These are phyloP conservation scores for Beauveria varroae DNA, from an alignment of 2,329 filamentous ascomycete genomes.

Conservation along the genomic window DNA sequence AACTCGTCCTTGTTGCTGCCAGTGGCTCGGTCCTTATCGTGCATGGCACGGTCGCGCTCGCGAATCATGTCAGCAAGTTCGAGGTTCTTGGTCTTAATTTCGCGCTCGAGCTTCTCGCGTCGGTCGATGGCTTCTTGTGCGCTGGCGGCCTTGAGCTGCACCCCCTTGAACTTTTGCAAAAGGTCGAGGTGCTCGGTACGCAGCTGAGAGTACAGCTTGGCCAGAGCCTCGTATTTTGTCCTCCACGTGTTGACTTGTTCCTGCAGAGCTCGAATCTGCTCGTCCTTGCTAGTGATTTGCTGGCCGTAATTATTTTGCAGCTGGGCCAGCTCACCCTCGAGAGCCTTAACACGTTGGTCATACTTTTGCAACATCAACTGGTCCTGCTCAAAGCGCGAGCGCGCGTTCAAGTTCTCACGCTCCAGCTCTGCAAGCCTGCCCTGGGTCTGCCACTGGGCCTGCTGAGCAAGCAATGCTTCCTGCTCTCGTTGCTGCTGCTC, in stretches of 20 bases:
- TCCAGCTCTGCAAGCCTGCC: slow-evolving; percentile 93
- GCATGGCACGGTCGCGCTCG: slow-evolving; percentile 84
- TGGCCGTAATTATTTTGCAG: slow-evolving; percentile 77
- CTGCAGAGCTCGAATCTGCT: slow-evolving; percentile 85
- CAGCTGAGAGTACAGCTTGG: slow-evolving; percentile 94
- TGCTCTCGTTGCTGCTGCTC: slow-evolving; percentile 90
- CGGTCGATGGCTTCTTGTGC: slow-evolving; percentile 94
- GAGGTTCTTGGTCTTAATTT: slow-evolving; percentile 99
- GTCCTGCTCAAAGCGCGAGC: slow-evolving; percentile 94
- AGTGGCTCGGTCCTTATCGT: slow-evolving; percentile 82
- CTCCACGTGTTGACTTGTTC: slow-evolving; percentile 98
- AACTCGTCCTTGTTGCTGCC: slow-evolving; percentile 88
- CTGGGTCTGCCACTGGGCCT: slow-evolving; percentile 89
- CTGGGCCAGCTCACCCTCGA: slow-evolving; percentile 80
- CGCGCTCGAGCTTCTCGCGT: slow-evolving; percentile 89
- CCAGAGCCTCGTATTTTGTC: slow-evolving; percentile 91
- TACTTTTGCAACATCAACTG: slow-evolving; percentile 97
- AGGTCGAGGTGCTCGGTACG: slow-evolving; percentile 92
- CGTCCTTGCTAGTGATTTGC: slow-evolving; percentile 83
- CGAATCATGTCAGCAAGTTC: slow-evolving; percentile 98
- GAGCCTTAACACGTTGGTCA: slow-evolving; percentile 84
- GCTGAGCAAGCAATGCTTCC: slow-evolving; percentile 80
- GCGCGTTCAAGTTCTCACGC: slow-evolving; percentile 86
- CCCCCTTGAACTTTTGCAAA: slow-evolving; percentile 89
- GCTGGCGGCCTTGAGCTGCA: slow-evolving; percentile 93